These are phyloP conservation scores for Funneliformis mosseae DNA, from an alignment of 192 early-diverging fungal genomes.

Conservation along the genomic window DNA sequence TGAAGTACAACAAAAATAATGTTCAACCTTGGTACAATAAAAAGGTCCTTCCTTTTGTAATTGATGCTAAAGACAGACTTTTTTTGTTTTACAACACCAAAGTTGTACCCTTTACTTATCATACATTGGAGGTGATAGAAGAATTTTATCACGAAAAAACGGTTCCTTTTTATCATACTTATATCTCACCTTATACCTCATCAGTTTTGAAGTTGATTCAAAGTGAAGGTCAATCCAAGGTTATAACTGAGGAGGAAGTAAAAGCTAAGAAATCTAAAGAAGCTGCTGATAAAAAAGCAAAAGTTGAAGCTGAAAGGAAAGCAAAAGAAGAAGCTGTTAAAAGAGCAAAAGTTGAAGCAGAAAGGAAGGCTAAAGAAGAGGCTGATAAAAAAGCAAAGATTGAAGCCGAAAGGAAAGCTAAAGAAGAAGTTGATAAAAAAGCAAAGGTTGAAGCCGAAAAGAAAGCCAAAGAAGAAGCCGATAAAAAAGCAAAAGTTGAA, in stretches of 20 bases:
- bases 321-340: slow-evolving; percentile 4
- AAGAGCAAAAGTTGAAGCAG: neutral
- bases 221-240: neutral
- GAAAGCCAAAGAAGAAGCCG: slow-evolving; percentile 4
- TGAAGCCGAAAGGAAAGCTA: neutral
- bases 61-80: neutral
- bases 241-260: neutral
- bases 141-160: neutral
- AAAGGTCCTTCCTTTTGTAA: neutral
- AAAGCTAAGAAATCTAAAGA: too few relatives aligned
- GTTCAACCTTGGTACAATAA: slow-evolving; percentile 6
- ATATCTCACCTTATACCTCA: neutral
- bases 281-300: neutral
- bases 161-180: neutral
- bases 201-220: neutral
- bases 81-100: neutral
- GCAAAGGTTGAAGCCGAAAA: neutral
- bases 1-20: neutral
- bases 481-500: neutral
- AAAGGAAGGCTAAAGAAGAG: neutral
- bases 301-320: neutral
- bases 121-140: neutral
- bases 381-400: neutral
- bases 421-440: neutral
- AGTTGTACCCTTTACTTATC: neutral